Conservation (phyloP, 208 protist species). For the Crithidia acanthocephali region DNA sequence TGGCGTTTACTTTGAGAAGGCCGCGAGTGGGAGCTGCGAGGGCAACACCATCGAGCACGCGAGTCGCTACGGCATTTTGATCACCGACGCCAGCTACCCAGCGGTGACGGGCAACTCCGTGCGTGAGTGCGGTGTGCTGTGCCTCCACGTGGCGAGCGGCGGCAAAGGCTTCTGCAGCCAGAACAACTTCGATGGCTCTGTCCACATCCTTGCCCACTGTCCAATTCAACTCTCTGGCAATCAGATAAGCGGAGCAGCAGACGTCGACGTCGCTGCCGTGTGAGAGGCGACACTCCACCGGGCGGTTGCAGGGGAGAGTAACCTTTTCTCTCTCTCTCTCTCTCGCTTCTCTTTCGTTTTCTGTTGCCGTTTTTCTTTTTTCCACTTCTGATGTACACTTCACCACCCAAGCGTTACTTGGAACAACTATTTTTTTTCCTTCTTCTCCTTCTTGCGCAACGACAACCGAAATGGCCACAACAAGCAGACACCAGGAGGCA, state of each 20-base stretch:
- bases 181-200: slow-evolving; percentile 81
- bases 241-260: slow-evolving; percentile 54
- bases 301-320: background rate
- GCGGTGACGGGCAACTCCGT: slow-evolving; percentile 74
- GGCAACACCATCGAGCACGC: slow-evolving; percentile 86
- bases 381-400: no score
- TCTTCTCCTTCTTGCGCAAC: no score
- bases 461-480: no score
- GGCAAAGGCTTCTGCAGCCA: slow-evolving; percentile 68
- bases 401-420: no score
- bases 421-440: no score
- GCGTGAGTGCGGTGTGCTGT: slow-evolving; percentile 76
- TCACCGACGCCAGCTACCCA: slow-evolving; percentile 68
- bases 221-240: slow-evolving; percentile 70
- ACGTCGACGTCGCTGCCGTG: slow-evolving; percentile 48
- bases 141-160: slow-evolving; percentile 67
- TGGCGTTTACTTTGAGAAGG: slow-evolving; percentile 71
- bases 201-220: slow-evolving; percentile 65
- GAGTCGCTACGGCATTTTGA: slow-evolving; percentile 76
- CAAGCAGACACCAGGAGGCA: no score
- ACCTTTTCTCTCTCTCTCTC: no score
- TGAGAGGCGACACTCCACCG: background rate
- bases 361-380: no score
- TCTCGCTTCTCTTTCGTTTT: no score
- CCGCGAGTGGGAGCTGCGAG: slow-evolving; percentile 58